phyloP scores from a whole-genome alignment of 2,329 filamentous ascomycete species.

The Scedosporium aurantiacum region DNA sequence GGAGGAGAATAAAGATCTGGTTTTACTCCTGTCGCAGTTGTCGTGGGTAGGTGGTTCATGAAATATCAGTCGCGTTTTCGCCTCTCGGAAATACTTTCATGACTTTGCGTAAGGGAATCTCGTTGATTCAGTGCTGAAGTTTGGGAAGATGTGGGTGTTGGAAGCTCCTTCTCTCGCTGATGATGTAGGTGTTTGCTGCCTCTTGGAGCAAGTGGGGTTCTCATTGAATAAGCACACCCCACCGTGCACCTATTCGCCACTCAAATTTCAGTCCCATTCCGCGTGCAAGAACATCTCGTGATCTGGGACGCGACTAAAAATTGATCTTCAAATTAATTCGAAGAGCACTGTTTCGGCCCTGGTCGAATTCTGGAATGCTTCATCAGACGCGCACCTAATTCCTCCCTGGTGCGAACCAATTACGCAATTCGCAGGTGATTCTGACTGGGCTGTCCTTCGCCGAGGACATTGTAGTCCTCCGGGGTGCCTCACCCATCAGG shows the following conservation, averaged over 20 bases:
- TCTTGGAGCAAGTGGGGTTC: not conserved
- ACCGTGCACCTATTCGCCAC: not conserved
- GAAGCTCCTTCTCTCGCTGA: too few species aligned
- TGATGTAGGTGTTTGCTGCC: too few species aligned
- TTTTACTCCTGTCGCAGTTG: not conserved
- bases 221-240: not conserved
- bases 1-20: not conserved
- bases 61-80: too few species aligned
- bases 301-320: not conserved
- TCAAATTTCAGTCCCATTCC: not conserved
- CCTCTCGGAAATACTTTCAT: too few species aligned
- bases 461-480: not conserved
- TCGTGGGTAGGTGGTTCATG: too few species aligned
- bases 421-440: not conserved
- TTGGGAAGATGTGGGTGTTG: too few species aligned
- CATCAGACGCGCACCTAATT: too few species aligned
- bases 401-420: too few species aligned
- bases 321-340: not conserved
- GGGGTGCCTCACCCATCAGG: not conserved
- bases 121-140: too few species aligned
- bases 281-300: not conserved
- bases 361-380: too few species aligned
- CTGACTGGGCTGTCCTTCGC: not conserved
- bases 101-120: too few species aligned
- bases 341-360: too few species aligned